These are phyloP conservation scores for Pythium rhizo-oryzae DNA, from an alignment of 352 stramenopile species.

Conservation along the genomic window DNA sequence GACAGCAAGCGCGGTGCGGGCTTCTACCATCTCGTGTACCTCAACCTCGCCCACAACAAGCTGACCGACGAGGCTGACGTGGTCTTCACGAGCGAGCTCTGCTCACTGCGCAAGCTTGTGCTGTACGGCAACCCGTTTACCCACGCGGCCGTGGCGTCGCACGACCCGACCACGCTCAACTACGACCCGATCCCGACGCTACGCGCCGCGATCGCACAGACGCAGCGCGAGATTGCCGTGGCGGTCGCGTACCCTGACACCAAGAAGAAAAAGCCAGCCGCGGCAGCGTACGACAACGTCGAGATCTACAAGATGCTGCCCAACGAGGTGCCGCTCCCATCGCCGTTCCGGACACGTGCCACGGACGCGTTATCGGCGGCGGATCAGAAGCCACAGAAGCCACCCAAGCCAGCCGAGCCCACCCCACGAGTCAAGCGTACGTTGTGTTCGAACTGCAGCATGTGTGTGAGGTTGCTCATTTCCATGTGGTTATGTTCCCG, in stretches of 20 bases:
- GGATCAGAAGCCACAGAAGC: conserved; percentile 18
- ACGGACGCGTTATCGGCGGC: conserved; percentile 21
- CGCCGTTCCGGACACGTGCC: conserved; percentile 54
- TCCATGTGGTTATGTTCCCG: not conserved
- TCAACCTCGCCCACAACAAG: conserved; percentile 78
- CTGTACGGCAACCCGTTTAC: conserved; percentile 77
- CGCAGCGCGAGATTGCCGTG: conserved; percentile 36
- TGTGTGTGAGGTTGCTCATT: not conserved
- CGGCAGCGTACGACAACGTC: conserved; percentile 67
- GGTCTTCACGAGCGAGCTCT: conserved; percentile 48
- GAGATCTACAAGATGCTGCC: conserved; percentile 87
- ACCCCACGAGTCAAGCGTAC: conserved; percentile 13
- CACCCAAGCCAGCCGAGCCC: not conserved
- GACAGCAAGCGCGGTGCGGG: conserved; percentile 62
- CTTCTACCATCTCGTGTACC: conserved; percentile 69
- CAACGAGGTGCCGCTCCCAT: conserved; percentile 56
- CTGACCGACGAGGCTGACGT: conserved; percentile 57
- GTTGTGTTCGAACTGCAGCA: not conserved
- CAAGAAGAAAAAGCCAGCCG: conserved; percentile 58
- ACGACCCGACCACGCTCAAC: conserved; percentile 63
- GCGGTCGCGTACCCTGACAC: conserved; percentile 65
- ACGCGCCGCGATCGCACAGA: conserved; percentile 38
- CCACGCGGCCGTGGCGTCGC: conserved; percentile 59
- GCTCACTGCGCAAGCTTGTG: conserved; percentile 66
- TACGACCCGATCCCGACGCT: conserved; percentile 75